A percentile compares a stretch with the other conserved stretches of the same genome.
phyloP scores from a whole-genome alignment of 495 filamentous ascomycete species.

The Polyplosphaeria fusca region DNA sequence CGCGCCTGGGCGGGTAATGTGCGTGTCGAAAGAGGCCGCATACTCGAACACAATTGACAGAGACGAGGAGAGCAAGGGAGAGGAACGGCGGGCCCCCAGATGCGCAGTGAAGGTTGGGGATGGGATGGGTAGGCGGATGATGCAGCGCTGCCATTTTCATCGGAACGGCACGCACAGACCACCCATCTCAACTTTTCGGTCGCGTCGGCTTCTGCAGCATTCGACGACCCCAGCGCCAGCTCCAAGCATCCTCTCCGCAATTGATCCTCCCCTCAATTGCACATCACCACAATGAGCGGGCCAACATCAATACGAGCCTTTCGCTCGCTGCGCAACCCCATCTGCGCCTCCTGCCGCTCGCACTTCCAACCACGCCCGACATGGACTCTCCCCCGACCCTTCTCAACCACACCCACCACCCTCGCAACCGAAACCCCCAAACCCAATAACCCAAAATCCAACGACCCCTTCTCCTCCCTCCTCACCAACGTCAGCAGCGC shows the following conservation, averaged over 20 bases:
- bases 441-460: no score
- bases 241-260: neutral
- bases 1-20: conserved; percentile 32
- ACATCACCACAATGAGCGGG: conserved; percentile 16
- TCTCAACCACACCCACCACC: conserved; percentile 13
- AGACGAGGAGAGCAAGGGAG: neutral
- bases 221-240: neutral
- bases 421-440: conserved; percentile 4
- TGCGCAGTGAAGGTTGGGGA: neutral
- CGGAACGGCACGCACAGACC: conserved; percentile 23
- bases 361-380: neutral
- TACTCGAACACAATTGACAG: conserved; percentile 21
- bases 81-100: conserved; percentile 3
- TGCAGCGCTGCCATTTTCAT: conserved; percentile 8
- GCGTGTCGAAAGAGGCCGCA: conserved; percentile 35
- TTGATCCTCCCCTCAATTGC: conserved; percentile 5
- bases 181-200: conserved; percentile 3
- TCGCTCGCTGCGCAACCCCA: conserved; percentile 13
- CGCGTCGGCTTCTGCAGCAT: neutral
- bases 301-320: conserved; percentile 11
- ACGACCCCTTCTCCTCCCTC: no score
- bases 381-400: conserved; percentile 9
- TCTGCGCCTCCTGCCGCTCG: conserved; percentile 27
- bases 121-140: conserved; percentile 15
- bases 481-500: neutral